Base-by-base conservation (phyloP, 768 basidiomycete genomes). In the Tulasnella sp. region DNA sequence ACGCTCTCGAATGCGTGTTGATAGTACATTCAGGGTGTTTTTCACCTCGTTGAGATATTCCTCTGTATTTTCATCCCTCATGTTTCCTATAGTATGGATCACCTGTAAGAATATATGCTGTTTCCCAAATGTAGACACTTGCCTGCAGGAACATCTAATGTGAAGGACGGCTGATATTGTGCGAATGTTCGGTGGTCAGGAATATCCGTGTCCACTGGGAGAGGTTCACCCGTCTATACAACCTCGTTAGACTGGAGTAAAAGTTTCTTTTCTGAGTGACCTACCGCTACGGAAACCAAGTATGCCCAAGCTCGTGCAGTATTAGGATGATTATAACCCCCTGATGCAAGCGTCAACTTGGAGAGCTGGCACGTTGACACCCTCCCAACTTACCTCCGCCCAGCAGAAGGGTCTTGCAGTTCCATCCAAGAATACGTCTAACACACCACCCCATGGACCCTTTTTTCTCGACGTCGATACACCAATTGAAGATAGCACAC, bases 271-370 rank as follows among this genome's bases (percentile, higher is more conserved):
- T 31, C 27, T 68, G 21, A n/a, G 27, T 71, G 14, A 86, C 92
- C 81, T 82, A 95, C 94, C 40, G 90, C 89, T 5, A 94, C 85
- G 0, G 92, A 92, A 0, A 96, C 97, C 24, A 96, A 85, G 82
- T 91, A 91, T 0, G 94, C 87, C 95, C 95, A 98, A 0, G 94
- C 94, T 18, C 96, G 89, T 0, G 96, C 96, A 1, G 91, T 91
- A 82, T 97, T 97, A 1, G 94, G 86, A 5, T 90, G 89, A 82
- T 93, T 88, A 84, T 99, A 98, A 0, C 97, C 97, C 24, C 96
- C 95, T 89, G 85, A 80, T 71, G 85, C 84, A 7, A n/a, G 84
- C 82, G 9, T 46, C 71, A 75, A 82, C 82, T n/a, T 82, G 79
- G 36, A 80, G 34, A 34, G 79, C 80, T 38, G 81, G 39, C 24